phyloP scores from a whole-genome alignment of 768 basidiomycete species.

The Calocybe cyanea region DNA sequence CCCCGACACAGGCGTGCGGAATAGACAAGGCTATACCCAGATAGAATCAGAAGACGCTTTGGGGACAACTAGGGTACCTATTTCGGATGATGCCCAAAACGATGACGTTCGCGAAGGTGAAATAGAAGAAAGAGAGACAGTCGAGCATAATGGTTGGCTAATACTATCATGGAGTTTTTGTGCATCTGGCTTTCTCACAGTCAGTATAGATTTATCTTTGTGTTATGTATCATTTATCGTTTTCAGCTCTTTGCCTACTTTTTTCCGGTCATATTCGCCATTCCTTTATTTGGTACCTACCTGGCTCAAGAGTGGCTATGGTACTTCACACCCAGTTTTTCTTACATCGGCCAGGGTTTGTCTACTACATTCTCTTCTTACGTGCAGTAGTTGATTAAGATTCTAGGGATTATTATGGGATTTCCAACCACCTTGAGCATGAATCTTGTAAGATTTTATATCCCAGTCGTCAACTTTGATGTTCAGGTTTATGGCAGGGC shows the following conservation, averaged over 20 bases:
- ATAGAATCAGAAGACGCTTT: slow-evolving; percentile 31
- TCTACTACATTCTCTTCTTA: background rate
- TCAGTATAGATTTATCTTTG: slow-evolving; percentile 29
- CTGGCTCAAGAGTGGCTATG: slow-evolving; percentile 89
- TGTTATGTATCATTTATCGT: slow-evolving; percentile 5
- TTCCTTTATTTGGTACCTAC: slow-evolving; percentile 81
- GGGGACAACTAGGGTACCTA: slow-evolving; percentile 10
- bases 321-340: slow-evolving; percentile 89
- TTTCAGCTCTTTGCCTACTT: slow-evolving; percentile 79
- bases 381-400: background rate
- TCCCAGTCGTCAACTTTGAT: slow-evolving; percentile 2
- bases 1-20: slow-evolving; percentile 54
- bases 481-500: slow-evolving; percentile 46
- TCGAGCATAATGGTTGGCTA: slow-evolving; percentile 71
- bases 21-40: slow-evolving; percentile 53
- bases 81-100: slow-evolving; percentile 20
- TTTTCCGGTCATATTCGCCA: slow-evolving; percentile 82
- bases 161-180: slow-evolving; percentile 76
- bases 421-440: slow-evolving; percentile 92
- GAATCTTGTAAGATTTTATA: slow-evolving; percentile 60
- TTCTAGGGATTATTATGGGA: slow-evolving; percentile 91
- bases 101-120: slow-evolving; percentile 20
- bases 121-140: slow-evolving; percentile 38
- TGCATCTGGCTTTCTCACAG: slow-evolving; percentile 73
- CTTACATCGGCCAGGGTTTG: slow-evolving; percentile 88